Evolutionary conservation across 208 protist genomes (phyloP), one percentile per base, ranked within the genome.

Genomic region (Leishmania martiniquensis): DNA sequence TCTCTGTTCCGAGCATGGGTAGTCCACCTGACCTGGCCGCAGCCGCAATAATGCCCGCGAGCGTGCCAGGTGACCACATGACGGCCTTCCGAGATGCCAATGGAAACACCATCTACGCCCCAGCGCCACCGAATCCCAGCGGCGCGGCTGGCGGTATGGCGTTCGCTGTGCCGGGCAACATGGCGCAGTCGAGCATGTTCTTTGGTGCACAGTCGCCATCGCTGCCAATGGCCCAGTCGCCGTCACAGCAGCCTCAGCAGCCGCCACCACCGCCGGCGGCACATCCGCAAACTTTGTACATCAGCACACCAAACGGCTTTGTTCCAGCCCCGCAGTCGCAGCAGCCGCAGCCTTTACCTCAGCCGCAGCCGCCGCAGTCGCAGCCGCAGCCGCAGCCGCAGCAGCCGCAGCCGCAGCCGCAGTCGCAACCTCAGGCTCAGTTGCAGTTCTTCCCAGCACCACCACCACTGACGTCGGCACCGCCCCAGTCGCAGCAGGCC

Each of bases 21-120:
- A 52, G 37, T 5, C 20, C 44, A 54, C 34, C 65, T 20, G 78
- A 82, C 65, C 42, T 82, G 3, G 60, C 32, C 13, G 37, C 59
- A 10, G 1, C 69, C 54, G 67, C 78, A 44, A 67, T 77, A 66
- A 60, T 77, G 78, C 54, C 51, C 3, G 63, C 78, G 0, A 54
- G 20, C 55, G 9, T 45, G 51, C 42, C 52, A 12, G 29, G 49
- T 20, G 47, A 52, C 49, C 65, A 72, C 22, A n/a, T 81, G 51
- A 72, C 55, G 15, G 52, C 72, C 9, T 81, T 76, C 34, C 71
- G 71, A 29, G 70, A 81, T 42, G 45, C 39, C 9, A 69, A 73
- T 49, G 74, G 80, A 45, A 84, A 66, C 60, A 15, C 57, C 47
- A 47, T 73, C 49, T 84, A 80, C 71, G 42, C 65, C 42, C 25